phyloP scores from a whole-genome alignment of 139 green algal genomes.

The Picochlorum sp. region DNA sequence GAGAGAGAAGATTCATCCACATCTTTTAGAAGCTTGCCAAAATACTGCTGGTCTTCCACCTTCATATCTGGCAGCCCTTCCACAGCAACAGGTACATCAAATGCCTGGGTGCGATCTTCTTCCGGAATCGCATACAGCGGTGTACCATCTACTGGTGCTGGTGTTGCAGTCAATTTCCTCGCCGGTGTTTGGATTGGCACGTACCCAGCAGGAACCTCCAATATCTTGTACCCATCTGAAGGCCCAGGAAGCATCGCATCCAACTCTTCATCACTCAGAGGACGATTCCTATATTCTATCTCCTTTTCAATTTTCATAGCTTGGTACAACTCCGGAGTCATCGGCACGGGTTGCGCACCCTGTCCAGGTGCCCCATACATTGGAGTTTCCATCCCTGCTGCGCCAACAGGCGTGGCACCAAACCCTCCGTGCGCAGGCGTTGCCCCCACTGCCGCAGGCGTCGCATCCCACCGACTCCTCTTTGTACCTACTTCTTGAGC shows the following conservation, averaged over 20 bases:
- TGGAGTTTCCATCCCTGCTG: conserved; percentile 63
- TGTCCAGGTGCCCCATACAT: conserved; percentile 17
- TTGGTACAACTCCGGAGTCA: conserved; percentile 76
- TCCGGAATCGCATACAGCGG: conserved; percentile 68
- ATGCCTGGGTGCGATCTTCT: conserved; percentile 67
- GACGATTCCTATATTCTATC: conserved; percentile 87
- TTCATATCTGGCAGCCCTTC: conserved; percentile 94
- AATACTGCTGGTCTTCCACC: conserved; percentile 95
- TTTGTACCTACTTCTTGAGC: conserved; percentile 18
- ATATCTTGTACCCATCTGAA: conserved; percentile 76
- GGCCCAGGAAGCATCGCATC: conserved; percentile 86
- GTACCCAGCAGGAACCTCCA: conserved; percentile 78
- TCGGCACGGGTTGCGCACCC: conserved; percentile 20
- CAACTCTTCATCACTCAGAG: conserved; percentile 88
- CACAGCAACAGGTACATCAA: conserved; percentile 55
- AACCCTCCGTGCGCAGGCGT: conserved; percentile 39
- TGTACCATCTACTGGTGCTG: conserved; percentile 72
- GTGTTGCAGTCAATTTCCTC: conserved; percentile 87
- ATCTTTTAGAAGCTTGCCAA: conserved; percentile 78
- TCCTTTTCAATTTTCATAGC: conserved; percentile 68
- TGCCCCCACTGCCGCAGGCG: conserved; percentile 12
- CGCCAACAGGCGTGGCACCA: conserved; percentile 54
- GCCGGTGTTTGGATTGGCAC: conserved; percentile 87
- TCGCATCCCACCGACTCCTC: conserved; percentile 33
- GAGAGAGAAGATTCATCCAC: conserved; percentile 85